Evolutionary conservation across 163 green algal genomes (phyloP).

Genomic region (Chloroidium sp.): DNA sequence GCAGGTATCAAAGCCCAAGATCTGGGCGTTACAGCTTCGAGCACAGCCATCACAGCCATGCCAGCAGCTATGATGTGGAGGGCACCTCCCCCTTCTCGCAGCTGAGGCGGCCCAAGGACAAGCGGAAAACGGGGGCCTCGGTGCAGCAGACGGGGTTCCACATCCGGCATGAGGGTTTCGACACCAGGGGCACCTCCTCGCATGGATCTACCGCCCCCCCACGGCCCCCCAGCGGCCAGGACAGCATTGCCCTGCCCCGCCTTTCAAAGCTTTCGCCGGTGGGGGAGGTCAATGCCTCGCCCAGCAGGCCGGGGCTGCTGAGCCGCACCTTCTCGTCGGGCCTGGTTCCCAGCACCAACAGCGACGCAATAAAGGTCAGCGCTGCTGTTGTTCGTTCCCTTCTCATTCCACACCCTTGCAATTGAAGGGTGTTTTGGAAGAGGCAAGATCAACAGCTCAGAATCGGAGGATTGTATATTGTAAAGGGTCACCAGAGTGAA

Average conservation of each 20-base stretch:
- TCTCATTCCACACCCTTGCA: neutral
- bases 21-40: neutral
- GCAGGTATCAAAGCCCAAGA: neutral
- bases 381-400: neutral
- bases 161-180: neutral
- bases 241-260: neutral
- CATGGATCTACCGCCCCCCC: neutral
- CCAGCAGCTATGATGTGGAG: neutral
- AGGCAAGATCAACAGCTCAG: too few species aligned
- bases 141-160: neutral
- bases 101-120: neutral
- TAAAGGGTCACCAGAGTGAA: too few species aligned
- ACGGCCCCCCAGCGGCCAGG: neutral
- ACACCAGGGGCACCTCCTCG: neutral
- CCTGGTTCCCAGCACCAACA: too few species aligned
- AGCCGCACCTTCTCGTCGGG: slow-evolving; percentile 1
- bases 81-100: neutral
- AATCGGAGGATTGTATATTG: too few species aligned
- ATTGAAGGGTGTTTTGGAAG: too few species aligned
- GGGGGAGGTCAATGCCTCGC: neutral
- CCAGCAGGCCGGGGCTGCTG: slow-evolving; percentile 1
- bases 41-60: too few species aligned
- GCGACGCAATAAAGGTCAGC: neutral
- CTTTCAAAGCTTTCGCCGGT: too few species aligned
- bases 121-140: too few species aligned